phyloP scores from a whole-genome alignment of 768 basidiomycete genomes.

The Tubosaeta sp. region DNA sequence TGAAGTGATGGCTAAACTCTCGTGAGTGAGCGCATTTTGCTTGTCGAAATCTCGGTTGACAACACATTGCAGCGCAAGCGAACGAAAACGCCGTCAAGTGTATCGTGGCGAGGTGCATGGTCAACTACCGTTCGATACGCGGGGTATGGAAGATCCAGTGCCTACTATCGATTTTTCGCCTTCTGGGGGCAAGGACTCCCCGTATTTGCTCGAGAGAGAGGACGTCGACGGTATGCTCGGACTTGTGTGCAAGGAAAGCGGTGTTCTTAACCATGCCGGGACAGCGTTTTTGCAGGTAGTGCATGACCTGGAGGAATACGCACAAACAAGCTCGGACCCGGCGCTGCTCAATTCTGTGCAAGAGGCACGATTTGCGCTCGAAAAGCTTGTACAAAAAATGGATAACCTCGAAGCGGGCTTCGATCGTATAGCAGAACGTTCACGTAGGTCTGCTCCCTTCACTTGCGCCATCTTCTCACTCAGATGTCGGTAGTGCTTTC shows the following conservation, averaged over 20 bases:
- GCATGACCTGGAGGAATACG: constrained; percentile 60
- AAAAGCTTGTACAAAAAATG: constrained; percentile 72
- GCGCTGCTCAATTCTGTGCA: constrained; percentile 52
- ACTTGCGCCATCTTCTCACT: background rate
- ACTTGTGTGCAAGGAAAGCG: constrained; percentile 34
- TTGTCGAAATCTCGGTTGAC: constrained; percentile 5
- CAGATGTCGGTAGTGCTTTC: constrained; percentile 56
- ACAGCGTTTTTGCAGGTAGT: constrained; percentile 59
- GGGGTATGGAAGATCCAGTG: constrained; percentile 76
- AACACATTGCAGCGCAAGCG: constrained; percentile 49
- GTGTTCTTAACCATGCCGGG: constrained; percentile 7
- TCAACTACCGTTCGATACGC: constrained; percentile 81
- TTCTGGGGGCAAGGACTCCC: constrained; percentile 53
- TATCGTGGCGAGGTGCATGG: constrained; percentile 82
- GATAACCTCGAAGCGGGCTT: constrained; percentile 77
- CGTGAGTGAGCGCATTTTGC: constrained; percentile 46
- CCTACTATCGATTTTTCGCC: constrained; percentile 80
- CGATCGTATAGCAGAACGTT: constrained; percentile 82
- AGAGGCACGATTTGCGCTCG: constrained; percentile 58
- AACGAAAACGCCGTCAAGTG: constrained; percentile 79
- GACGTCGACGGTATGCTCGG: constrained; percentile 64
- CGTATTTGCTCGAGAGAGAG: constrained; percentile 62
- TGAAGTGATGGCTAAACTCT: constrained; percentile 83
- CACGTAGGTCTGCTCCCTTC: constrained; percentile 46
- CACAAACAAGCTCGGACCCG: constrained; percentile 41